Conservation (phyloP, 345 rosid genomes). For the Orychophragmus violaceus region DNA sequence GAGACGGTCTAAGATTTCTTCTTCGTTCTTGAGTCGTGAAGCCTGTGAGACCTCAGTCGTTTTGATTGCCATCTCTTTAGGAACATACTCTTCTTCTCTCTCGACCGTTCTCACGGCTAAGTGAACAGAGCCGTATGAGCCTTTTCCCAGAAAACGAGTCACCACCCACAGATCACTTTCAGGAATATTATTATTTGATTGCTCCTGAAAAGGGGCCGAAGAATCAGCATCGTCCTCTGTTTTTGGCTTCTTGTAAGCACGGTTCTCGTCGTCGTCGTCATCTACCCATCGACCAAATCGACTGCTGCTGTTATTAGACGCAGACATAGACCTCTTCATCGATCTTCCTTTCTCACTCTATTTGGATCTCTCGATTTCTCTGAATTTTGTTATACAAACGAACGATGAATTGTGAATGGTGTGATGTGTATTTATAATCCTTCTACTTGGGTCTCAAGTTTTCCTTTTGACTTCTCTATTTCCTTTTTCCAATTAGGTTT, state of each 20-base stretch:
- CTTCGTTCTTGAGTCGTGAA: slow-evolving; percentile 1
- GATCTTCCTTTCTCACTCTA: not conserved
- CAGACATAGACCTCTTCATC: not conserved
- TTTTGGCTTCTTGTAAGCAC: not conserved
- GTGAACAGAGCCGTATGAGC: slow-evolving; percentile 15
- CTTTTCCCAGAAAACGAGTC: not conserved
- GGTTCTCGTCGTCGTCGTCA: slow-evolving; percentile 4
- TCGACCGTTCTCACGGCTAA: not conserved
- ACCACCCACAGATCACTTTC: not conserved
- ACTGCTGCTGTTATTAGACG: too few species aligned
- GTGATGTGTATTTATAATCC: not conserved
- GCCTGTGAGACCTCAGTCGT: not conserved
- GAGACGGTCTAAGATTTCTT: not conserved
- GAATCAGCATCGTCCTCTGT: not conserved
- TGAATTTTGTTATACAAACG: not conserved
- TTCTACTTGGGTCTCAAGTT: not conserved
- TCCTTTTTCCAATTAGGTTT: not conserved
- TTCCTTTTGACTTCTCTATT: too few species aligned
- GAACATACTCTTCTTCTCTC: not conserved
- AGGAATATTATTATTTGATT: too few species aligned
- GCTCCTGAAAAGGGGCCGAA: not conserved
- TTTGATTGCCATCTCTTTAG: slow-evolving; percentile 9
- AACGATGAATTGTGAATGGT: not conserved
- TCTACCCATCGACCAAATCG: too few species aligned
- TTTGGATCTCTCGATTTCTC: not conserved